A percentile compares a stretch with the other conserved stretches of the same genome.
Evolutionary conservation across 768 basidiomycete genomes (phyloP).

Genomic region (Leccinum subgranulosum): DNA sequence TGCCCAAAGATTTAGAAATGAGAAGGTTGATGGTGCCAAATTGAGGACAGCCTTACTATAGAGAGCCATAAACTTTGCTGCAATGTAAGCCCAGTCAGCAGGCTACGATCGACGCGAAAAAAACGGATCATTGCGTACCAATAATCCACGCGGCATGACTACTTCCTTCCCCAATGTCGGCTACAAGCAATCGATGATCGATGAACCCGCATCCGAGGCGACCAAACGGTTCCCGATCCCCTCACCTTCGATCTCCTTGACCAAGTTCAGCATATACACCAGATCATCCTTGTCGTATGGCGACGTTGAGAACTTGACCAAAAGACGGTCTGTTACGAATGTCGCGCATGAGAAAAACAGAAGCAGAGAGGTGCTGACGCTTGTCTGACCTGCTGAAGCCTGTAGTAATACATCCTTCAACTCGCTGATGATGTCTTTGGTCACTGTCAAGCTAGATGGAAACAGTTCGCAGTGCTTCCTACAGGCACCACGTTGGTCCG

Average conservation of each 20-base stretch:
- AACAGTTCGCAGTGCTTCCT: constrained; percentile 33
- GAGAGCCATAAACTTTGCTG: constrained; percentile 31
- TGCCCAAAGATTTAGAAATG: not conserved
- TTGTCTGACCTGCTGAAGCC: constrained; percentile 27
- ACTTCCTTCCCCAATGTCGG: constrained; percentile 4
- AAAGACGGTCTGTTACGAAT: constrained; percentile 22
- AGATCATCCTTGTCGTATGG: constrained; percentile 23
- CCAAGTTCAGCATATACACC: constrained; percentile 25
- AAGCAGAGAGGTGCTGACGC: not conserved
- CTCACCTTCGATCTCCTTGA: constrained; percentile 28
- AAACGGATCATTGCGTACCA: constrained; percentile 10
- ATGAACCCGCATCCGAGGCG: not conserved
- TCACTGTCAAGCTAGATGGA: constrained; percentile 22
- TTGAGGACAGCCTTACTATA: constrained; percentile 20
- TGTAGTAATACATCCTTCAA: constrained; percentile 25
- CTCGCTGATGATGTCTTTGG: constrained; percentile 13
- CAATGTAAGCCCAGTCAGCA: constrained; percentile 2
- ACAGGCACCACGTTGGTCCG: not conserved
- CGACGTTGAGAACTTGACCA: constrained; percentile 33
- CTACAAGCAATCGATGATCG: constrained; percentile 1
- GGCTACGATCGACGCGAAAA: not conserved
- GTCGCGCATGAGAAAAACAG: not conserved
- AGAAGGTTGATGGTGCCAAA: not conserved
- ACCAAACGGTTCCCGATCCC: not conserved
- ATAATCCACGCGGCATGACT: constrained; percentile 25